phyloP scores from a whole-genome alignment of 805 yeast species.

The Yarrowia sp. region DNA sequence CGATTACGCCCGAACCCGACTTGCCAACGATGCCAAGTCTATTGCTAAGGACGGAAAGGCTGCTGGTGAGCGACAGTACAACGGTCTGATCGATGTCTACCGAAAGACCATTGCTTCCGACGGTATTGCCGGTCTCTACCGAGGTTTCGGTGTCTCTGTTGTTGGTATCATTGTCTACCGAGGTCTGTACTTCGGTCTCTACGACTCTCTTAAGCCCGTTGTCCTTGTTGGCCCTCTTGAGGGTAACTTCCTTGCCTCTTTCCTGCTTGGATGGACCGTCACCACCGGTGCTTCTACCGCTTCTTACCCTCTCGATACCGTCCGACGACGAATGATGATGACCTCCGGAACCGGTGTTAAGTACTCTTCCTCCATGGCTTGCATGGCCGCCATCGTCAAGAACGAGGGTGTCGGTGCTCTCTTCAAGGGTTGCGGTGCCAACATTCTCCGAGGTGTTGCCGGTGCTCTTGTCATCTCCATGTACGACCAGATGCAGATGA shows the following conservation, averaged over 20 bases:
- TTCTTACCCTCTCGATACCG: conserved; percentile 98
- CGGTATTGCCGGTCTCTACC: conserved; percentile 97
- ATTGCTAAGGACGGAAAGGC: conserved; percentile 81
- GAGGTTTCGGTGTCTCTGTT: conserved; percentile 99
- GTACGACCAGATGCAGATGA: conserved; percentile 95
- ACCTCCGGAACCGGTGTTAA: conserved; percentile 98
- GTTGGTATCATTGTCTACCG: conserved; percentile 97
- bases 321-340: conserved; percentile 99
- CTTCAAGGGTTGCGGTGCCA: conserved; percentile 99
- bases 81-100: conserved; percentile 95
- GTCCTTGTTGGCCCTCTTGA: conserved; percentile 90
- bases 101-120: conserved; percentile 91
- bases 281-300: conserved; percentile 98
- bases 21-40: conserved; percentile 91
- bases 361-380: conserved; percentile 92
- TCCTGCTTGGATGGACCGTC: conserved; percentile 96
- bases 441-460: conserved; percentile 99
- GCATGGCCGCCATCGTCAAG: conserved; percentile 86
- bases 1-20: conserved; percentile 98
- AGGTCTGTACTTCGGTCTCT: conserved; percentile 98
- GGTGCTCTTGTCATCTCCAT: conserved; percentile 99
- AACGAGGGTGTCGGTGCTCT: conserved; percentile 91
- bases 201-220: conserved; percentile 94
- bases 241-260: conserved; percentile 91
- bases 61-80: conserved; percentile 90